phyloP scores from a whole-genome alignment of 2,329 filamentous ascomycete species.

The Penicillium janthinellum region DNA sequence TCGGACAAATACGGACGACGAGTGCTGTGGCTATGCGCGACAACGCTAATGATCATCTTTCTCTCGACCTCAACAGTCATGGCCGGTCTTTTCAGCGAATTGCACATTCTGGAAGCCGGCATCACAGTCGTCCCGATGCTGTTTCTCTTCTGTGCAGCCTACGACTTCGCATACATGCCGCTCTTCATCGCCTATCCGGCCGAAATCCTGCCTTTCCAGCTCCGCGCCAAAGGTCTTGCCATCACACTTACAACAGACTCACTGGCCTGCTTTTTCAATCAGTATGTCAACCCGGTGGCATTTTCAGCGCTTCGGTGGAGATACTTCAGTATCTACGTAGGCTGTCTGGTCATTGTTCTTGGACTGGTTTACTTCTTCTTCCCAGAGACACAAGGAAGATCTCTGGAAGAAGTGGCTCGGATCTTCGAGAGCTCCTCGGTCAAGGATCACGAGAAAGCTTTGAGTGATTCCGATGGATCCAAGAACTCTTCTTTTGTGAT shows the following conservation, averaged over 20 bases:
- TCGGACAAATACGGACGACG: slow-evolving; percentile 16
- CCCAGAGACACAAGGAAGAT: slow-evolving; percentile 22
- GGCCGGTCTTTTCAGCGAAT: slow-evolving; percentile 20
- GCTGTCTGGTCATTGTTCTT: slow-evolving; percentile 35
- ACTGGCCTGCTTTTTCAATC: slow-evolving; percentile 38
- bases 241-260: slow-evolving; percentile 27
- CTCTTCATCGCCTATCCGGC: slow-evolving; percentile 25
- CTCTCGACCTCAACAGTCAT: slow-evolving; percentile 20
- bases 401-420: slow-evolving; percentile 19
- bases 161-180: slow-evolving; percentile 25
- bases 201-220: slow-evolving; percentile 24
- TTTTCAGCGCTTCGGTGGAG: slow-evolving; percentile 42
- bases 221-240: slow-evolving; percentile 27
- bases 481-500: slow-evolving; percentile 14
- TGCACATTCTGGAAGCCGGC: slow-evolving; percentile 22
- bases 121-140: slow-evolving; percentile 33
- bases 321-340: slow-evolving; percentile 46
- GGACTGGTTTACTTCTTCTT: slow-evolving; percentile 43
- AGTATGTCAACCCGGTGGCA: slow-evolving; percentile 46
- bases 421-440: slow-evolving; percentile 17
- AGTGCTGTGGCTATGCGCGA: slow-evolving; percentile 18
- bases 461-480: slow-evolving; percentile 13
- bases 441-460: slow-evolving; percentile 1
- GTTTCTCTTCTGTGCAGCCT: slow-evolving; percentile 23
- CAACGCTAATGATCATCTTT: slow-evolving; percentile 21